Evolutionary conservation across 2,329 filamentous ascomycete genomes (phyloP).

Genomic region (Penicillium sp.): DNA sequence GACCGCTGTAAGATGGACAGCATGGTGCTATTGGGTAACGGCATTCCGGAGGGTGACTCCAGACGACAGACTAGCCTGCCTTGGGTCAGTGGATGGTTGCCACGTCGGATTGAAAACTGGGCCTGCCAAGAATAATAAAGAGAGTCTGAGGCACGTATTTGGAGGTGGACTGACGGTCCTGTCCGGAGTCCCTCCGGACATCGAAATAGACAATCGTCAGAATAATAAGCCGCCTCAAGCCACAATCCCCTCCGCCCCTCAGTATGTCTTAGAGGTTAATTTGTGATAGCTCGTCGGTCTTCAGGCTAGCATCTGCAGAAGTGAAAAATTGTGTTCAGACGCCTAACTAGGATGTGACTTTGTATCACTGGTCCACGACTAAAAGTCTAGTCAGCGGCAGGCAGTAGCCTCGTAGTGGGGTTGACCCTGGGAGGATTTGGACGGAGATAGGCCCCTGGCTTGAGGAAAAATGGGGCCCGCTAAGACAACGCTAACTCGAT

Average conservation of each 20-base stretch:
- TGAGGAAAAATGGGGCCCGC: not conserved
- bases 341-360: not conserved
- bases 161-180: not conserved
- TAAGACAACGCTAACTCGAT: conserved; percentile 5
- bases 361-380: not conserved
- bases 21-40: conserved; percentile 28
- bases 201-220: conserved; percentile 2
- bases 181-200: not conserved
- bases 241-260: not conserved
- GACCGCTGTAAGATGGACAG: conserved; percentile 34
- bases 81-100: conserved; percentile 33
- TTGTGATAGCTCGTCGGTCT: not conserved
- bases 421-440: not conserved
- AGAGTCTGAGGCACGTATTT: not conserved
- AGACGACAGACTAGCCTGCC: conserved; percentile 30
- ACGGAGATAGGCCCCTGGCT: not conserved
- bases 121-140: conserved; percentile 14
- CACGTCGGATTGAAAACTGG: conserved; percentile 18
- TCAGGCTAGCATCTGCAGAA: not conserved
- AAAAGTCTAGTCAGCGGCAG: not conserved
- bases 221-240: not conserved
- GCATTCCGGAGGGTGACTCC: conserved; percentile 27
- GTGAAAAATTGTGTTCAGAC: not conserved
- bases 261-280: not conserved
- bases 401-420: not conserved